Conservation (phyloP, 2,329 filamentous ascomycete genomes). For the Hypoxylon sp. region DNA sequence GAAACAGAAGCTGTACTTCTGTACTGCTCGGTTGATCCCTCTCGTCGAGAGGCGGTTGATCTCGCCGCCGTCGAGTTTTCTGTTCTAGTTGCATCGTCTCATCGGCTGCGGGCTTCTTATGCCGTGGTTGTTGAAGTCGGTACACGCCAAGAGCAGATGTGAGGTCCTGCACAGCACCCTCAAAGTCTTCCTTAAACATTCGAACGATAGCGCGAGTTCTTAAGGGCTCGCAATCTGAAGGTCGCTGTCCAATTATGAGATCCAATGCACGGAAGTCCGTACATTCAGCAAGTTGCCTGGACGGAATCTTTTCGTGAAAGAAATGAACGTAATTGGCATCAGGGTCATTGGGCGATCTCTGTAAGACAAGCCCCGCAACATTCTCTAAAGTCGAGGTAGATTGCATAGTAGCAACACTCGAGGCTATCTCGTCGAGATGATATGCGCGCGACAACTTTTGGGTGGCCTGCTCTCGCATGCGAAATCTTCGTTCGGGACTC, state of each 20-base stretch:
- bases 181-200: slow-evolving; percentile 81
- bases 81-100: slow-evolving; percentile 66
- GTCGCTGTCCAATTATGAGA: slow-evolving; percentile 75
- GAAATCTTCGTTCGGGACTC: slow-evolving; percentile 81
- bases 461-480: slow-evolving; percentile 85
- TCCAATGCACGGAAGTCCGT: slow-evolving; percentile 77
- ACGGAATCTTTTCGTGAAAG: slow-evolving; percentile 91
- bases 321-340: slow-evolving; percentile 93
- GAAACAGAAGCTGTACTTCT: slow-evolving; percentile 81
- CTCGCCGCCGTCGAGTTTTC: slow-evolving; percentile 55
- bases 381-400: slow-evolving; percentile 82
- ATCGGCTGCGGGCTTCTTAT: slow-evolving; percentile 61
- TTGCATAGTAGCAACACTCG: slow-evolving; percentile 88
- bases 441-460: slow-evolving; percentile 84
- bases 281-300: slow-evolving; percentile 78
- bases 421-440: slow-evolving; percentile 84
- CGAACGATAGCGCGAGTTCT: slow-evolving; percentile 82
- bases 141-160: slow-evolving; percentile 74
- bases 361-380: slow-evolving; percentile 80
- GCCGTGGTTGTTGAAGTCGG: slow-evolving; percentile 68
- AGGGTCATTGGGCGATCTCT: slow-evolving; percentile 75
- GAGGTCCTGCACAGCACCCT: slow-evolving; percentile 78
- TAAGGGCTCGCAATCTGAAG: slow-evolving; percentile 75
- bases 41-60: slow-evolving; percentile 53
- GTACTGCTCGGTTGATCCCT: slow-evolving; percentile 79